These are phyloP conservation scores for Venturia aucupariae DNA, from an alignment of 2,329 filamentous ascomycete species.

Conservation along the genomic window DNA sequence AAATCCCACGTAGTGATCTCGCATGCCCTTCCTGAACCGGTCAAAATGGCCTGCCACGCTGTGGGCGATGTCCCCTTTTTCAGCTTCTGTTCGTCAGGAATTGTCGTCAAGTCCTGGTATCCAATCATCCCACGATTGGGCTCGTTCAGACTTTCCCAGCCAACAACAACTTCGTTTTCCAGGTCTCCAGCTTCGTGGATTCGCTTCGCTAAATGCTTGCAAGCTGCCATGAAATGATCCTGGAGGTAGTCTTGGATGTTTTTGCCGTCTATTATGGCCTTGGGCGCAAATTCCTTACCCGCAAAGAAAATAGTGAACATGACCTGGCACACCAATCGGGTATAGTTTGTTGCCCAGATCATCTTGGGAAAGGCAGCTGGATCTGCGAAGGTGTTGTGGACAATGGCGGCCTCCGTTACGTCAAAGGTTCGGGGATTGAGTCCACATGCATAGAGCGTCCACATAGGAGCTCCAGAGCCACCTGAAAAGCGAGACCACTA, in stretches of 20 bases:
- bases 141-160: conserved; percentile 96
- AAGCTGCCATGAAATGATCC: conserved; percentile 72
- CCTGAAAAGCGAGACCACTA: conserved; percentile 92
- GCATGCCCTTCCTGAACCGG: conserved; percentile 80
- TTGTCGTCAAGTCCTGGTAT: conserved; percentile 66
- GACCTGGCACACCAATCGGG: conserved; percentile 72
- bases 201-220: conserved; percentile 68
- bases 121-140: conserved; percentile 84
- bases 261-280: conserved; percentile 85
- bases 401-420: conserved; percentile 80
- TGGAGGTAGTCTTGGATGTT: conserved; percentile 97
- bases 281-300: conserved; percentile 84
- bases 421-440: conserved; percentile 79
- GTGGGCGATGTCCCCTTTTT: conserved; percentile 92
- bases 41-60: conserved; percentile 86
- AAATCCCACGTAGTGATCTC: conserved; percentile 92
- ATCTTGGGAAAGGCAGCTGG: conserved; percentile 89
- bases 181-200: conserved; percentile 87
- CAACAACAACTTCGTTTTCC: conserved; percentile 77
- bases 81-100: conserved; percentile 79
- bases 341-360: conserved; percentile 99
- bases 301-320: conserved; percentile 94
- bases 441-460: conserved; percentile 92
- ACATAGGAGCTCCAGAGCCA: conserved; percentile 91
- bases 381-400: conserved; percentile 87